These are phyloP conservation scores for Colletotrichum filicis DNA, from an alignment of 2,329 filamentous ascomycete genomes.

Conservation along the genomic window DNA sequence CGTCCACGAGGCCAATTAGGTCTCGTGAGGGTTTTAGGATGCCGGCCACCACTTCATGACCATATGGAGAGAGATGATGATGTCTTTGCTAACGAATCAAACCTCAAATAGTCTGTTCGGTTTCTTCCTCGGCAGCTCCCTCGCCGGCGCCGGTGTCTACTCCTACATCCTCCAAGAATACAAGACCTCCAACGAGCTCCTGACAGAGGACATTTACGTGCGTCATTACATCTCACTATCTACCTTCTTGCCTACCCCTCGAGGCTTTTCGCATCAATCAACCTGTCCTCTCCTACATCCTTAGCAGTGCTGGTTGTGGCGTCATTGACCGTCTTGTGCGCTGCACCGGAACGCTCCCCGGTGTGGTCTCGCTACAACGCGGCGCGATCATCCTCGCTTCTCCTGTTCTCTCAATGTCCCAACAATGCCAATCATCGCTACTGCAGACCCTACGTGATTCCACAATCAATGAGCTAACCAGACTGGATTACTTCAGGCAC, in stretches of 20 bases:
- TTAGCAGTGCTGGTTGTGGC: not conserved
- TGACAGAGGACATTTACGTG: slow-evolving; percentile 97
- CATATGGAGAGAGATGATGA: not conserved
- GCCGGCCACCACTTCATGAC: too few relatives aligned
- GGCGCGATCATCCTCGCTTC: not conserved
- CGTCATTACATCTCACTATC: slow-evolving; percentile 60
- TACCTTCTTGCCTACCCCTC: not conserved
- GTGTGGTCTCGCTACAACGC: not conserved
- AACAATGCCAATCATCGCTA: too few relatives aligned
- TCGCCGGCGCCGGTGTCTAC: slow-evolving; percentile 85
- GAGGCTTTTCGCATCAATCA: not conserved
- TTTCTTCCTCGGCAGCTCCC: slow-evolving; percentile 86
- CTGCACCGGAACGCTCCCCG: not conserved
- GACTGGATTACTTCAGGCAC: slow-evolving; percentile 65
- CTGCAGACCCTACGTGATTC: not conserved
- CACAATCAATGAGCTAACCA: slow-evolving; percentile 13
- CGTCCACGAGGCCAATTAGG: not conserved
- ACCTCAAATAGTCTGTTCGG: slow-evolving; percentile 77
- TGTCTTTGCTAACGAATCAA: not conserved
- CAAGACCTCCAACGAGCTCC: slow-evolving; percentile 89
- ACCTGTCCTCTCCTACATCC: not conserved
- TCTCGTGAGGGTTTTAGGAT: not conserved
- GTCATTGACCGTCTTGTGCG: not conserved
- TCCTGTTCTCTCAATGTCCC: not conserved
- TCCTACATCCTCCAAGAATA: slow-evolving; percentile 95